Evolutionary conservation across 257 asterid genomes (phyloP), one percentile per base, ranked within the genome.

Genomic region (Fraxinus excelsior): DNA sequence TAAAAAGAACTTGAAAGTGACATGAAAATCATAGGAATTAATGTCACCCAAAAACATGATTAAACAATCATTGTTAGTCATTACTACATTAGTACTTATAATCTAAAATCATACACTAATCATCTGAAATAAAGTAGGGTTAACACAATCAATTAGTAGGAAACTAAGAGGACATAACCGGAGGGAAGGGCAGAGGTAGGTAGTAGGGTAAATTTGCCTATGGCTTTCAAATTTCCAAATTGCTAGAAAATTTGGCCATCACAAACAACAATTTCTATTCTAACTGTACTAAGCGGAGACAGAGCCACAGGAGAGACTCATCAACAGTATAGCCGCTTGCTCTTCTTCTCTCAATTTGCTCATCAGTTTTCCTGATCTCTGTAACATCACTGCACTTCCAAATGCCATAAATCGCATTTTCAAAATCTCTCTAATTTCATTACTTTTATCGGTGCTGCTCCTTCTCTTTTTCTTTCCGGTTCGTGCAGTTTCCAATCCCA

Each of bases 281-380:
- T 0, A 62, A 62, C 68, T 62, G 68, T 32, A 11, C 83, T 82
- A 87, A 78, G 94, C 87, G 75, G 80, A 86, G 60, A 88, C 90
- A 76, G 96, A 90, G 83, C 96, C 97, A 58, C 91, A 89, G 7
- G 97, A 91, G 8, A 95, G 85, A 23, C 98, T 94, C 99, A 92
- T 90, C 86, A 95, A 80, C 18, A 92, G 83, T 7, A 92, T 37
- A 26, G 99, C 99, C 68, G 99, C 99, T 58, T 84, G 87, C 51
- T 95, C 99, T 68, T 95, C 97, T 78, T 94, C 99, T 44, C 90
- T 84, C 84, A 93, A 82, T 67, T 85, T 84, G 80, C 86, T 84
- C 91, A 86, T 42, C 74, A 86, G 78, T 66, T 87, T 89, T 1
- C 89, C 85, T 6, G 90, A 90, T 85, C 89, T 87, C 84, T 73